A percentile compares a stretch with the other conserved stretches of the same genome.
These are phyloP conservation scores for Myriosclerotinia scirpicola DNA, from an alignment of 2,329 filamentous ascomycete genomes.

Conservation along the genomic window DNA sequence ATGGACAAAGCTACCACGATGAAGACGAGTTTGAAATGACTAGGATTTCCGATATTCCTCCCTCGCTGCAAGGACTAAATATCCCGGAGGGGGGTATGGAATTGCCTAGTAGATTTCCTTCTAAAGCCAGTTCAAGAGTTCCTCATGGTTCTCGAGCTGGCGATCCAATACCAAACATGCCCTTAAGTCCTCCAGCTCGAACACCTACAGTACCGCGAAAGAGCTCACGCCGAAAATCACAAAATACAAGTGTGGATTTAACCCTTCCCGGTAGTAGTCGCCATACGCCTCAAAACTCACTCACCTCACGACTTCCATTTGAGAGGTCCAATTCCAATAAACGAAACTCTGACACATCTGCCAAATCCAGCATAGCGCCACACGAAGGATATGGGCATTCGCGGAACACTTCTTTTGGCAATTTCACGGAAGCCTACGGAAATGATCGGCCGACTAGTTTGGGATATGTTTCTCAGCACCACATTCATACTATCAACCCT, in stretches of 20 bases:
- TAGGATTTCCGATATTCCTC: slow-evolving; percentile 51
- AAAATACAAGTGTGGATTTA: slow-evolving; percentile 33
- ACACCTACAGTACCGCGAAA: slow-evolving; percentile 62
- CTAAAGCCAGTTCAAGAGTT: slow-evolving; percentile 52
- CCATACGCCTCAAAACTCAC: slow-evolving; percentile 30
- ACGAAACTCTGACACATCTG: slow-evolving; percentile 52
- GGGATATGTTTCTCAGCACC: slow-evolving; percentile 59
- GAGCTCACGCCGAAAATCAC: slow-evolving; percentile 61
- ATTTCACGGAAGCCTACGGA: slow-evolving; percentile 40
- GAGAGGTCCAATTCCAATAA: slow-evolving; percentile 56
- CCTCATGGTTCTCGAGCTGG: slow-evolving; percentile 26
- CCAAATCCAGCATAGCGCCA: slow-evolving; percentile 51
- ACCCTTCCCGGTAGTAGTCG: slow-evolving; percentile 22
- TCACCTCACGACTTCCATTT: slow-evolving; percentile 51
- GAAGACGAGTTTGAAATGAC: slow-evolving; percentile 46
- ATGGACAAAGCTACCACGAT: slow-evolving; percentile 51
- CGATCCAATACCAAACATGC: slow-evolving; percentile 45
- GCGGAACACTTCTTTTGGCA: slow-evolving; percentile 29
- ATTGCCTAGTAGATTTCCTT: slow-evolving; percentile 62
- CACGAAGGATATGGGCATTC: slow-evolving; percentile 49
- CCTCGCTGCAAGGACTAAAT: slow-evolving; percentile 61
- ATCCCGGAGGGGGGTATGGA: slow-evolving; percentile 39
- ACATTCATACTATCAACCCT: slow-evolving; percentile 55
- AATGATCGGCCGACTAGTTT: slow-evolving; percentile 55
- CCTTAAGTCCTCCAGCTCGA: slow-evolving; percentile 26